These are phyloP conservation scores for Coniochaeta sp. DNA, from an alignment of 2,329 filamentous ascomycete species.

Conservation along the genomic window DNA sequence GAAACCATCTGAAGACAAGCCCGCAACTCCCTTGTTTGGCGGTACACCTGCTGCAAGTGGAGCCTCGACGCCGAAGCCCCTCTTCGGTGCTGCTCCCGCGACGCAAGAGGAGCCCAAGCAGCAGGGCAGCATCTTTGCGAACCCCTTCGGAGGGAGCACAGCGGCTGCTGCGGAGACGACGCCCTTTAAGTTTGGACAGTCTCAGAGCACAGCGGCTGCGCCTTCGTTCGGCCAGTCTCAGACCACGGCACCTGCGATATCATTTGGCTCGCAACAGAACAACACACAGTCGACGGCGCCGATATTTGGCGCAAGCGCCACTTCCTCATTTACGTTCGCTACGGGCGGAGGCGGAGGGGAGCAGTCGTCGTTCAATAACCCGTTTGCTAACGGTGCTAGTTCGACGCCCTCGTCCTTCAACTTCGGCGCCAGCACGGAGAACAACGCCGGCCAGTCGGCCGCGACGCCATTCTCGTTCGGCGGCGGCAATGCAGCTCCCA, in stretches of 20 bases:
- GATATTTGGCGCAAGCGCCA: slow-evolving; percentile 19
- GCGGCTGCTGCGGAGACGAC: slow-evolving; percentile 4
- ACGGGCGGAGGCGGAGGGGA: slow-evolving; percentile 17
- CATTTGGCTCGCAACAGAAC: slow-evolving; percentile 7
- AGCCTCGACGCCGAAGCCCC: slow-evolving; percentile 24
- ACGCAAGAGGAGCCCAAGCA: slow-evolving; percentile 28
- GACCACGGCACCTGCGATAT: background rate
- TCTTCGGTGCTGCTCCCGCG: slow-evolving; percentile 35
- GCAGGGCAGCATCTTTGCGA: slow-evolving; percentile 6
- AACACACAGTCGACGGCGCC: slow-evolving; percentile 8
- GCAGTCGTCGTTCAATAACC: slow-evolving; percentile 26
- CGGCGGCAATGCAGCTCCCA: slow-evolving; percentile 16
- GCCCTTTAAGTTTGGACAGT: slow-evolving; percentile 5
- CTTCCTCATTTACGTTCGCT: slow-evolving; percentile 31
- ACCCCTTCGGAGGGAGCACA: slow-evolving; percentile 4
- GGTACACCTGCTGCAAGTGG: slow-evolving; percentile 32
- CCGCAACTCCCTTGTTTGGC: slow-evolving; percentile 24
- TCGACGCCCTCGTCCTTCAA: slow-evolving; percentile 23
- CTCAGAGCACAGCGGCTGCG: slow-evolving; percentile 5
- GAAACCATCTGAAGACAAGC: slow-evolving; percentile 20
- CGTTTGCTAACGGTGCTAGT: slow-evolving; percentile 24
- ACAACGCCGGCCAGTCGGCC: slow-evolving; percentile 11
- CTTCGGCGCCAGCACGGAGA: slow-evolving; percentile 30
- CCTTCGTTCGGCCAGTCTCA: slow-evolving; percentile 4
- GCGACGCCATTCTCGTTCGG: slow-evolving; percentile 16